Conservation (phyloP, 169 alveolate genomes). For the Plasmodium vivax region DNA sequence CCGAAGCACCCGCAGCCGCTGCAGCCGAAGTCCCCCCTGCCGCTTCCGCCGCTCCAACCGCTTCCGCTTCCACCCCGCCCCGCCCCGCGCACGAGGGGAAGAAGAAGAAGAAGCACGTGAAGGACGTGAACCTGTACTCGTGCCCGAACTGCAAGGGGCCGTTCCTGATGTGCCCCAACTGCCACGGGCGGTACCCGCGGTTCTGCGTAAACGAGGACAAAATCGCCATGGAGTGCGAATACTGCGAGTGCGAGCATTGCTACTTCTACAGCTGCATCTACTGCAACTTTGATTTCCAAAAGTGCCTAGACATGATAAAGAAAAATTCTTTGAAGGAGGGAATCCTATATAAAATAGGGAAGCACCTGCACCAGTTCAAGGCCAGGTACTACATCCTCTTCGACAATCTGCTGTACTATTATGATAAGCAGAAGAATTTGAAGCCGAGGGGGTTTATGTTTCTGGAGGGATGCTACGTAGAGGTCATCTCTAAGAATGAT, state of each 20-base stretch:
- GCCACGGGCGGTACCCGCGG: constrained; percentile 80
- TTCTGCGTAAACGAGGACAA: constrained; percentile 78
- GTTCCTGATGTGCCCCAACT: constrained; percentile 85
- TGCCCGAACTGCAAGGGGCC: constrained; percentile 87
- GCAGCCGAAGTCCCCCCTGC: neutral
- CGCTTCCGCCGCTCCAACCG: neutral
- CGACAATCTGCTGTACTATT: constrained; percentile 88
- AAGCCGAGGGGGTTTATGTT: constrained; percentile 90
- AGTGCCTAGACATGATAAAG: constrained; percentile 70
- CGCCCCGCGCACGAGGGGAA: constrained; percentile 63
- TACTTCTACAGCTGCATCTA: constrained; percentile 63
- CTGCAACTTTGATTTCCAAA: constrained; percentile 79
- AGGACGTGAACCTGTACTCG: constrained; percentile 74
- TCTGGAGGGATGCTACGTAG: constrained; percentile 91
- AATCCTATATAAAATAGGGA: constrained; percentile 87
- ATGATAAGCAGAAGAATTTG: constrained; percentile 77
- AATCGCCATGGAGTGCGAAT: constrained; percentile 81
- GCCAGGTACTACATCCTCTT: constrained; percentile 87
- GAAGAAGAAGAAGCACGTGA: constrained; percentile 67
- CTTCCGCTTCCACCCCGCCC: too few relatives aligned
- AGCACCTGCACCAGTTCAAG: constrained; percentile 84
- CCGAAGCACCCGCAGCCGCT: too few relatives aligned
- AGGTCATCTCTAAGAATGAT: constrained; percentile 60
- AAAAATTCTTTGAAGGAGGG: constrained; percentile 85
- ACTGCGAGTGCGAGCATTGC: constrained; percentile 76